phyloP scores from a whole-genome alignment of 169 alveolate genomes.

The Sarcocystis neurona region DNA sequence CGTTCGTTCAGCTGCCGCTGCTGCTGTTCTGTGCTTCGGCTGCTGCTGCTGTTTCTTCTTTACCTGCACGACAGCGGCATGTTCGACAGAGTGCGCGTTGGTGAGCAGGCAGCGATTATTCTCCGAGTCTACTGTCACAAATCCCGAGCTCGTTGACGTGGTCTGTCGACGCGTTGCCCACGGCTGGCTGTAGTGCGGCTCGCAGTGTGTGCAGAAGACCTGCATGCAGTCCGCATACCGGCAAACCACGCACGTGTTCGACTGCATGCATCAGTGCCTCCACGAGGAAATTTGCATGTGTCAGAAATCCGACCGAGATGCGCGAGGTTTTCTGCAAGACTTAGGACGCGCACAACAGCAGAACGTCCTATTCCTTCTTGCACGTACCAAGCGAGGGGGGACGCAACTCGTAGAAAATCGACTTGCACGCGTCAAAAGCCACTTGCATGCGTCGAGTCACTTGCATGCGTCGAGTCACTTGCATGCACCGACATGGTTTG shows the following conservation, averaged over 20 bases:
- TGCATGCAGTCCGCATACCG: not conserved
- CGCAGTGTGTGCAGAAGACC: constrained; percentile 70
- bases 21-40: not conserved
- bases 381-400: not conserved
- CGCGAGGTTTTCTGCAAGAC: too few species aligned
- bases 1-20: too few species aligned
- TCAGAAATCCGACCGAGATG: too few species aligned
- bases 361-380: not conserved
- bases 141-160: constrained; percentile 56
- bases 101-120: constrained; percentile 58
- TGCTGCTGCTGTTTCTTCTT: not conserved
- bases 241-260: not conserved
- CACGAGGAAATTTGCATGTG: not conserved
- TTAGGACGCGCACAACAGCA: not conserved
- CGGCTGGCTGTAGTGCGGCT: constrained; percentile 66
- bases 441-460: too few species aligned
- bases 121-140: constrained; percentile 38
- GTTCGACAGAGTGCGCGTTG: constrained; percentile 73
- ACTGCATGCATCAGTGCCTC: not conserved
- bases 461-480: too few species aligned
- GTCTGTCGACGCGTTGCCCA: constrained; percentile 63
- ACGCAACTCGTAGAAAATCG: not conserved
- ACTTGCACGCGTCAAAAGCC: too few species aligned
- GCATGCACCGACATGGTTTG: too few species aligned
- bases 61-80: constrained; percentile 71